Conservation (phyloP, 352 stramenopile species). For the Phytophthora aleatoria region DNA sequence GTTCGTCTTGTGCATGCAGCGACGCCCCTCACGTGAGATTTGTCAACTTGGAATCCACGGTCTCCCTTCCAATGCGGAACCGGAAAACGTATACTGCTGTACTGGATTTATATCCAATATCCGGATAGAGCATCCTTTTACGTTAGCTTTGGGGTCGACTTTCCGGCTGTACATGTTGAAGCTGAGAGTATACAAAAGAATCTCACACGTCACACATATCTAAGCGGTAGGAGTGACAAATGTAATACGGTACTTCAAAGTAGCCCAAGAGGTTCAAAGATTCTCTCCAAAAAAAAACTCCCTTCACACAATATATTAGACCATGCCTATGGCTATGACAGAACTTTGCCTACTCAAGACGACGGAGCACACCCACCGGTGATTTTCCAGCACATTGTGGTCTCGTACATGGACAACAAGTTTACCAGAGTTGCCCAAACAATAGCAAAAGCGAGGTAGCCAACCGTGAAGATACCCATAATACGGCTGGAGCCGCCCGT, state of each 20-base stretch:
- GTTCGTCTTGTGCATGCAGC: constrained; percentile 2
- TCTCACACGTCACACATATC: background rate
- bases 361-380: constrained; percentile 50
- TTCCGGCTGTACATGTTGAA: constrained; percentile 11
- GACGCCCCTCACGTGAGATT: constrained; percentile 18
- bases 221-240: too few relatives aligned
- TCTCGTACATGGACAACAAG: constrained; percentile 53
- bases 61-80: constrained; percentile 10
- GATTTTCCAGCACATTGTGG: constrained; percentile 65
- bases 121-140: constrained; percentile 6
- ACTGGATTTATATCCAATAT: constrained; percentile 5
- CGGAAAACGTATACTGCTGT: constrained; percentile 9
- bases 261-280: too few relatives aligned
- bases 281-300: background rate
- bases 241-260: too few relatives aligned
- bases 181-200: background rate
- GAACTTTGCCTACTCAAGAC: constrained; percentile 12
- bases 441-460: constrained; percentile 40
- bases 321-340: background rate
- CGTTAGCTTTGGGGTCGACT: background rate
- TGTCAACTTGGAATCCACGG: constrained; percentile 3
- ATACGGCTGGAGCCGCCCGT: constrained; percentile 41
- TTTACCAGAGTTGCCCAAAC: constrained; percentile 50
- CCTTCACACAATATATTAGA: constrained; percentile 18
- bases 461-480: constrained; percentile 44